Percentiles rank a stretch among this genome's conserved stretches.
Conservation (phyloP, 345 rosid species). For the Bruguiera gymnorhiza region DNA sequence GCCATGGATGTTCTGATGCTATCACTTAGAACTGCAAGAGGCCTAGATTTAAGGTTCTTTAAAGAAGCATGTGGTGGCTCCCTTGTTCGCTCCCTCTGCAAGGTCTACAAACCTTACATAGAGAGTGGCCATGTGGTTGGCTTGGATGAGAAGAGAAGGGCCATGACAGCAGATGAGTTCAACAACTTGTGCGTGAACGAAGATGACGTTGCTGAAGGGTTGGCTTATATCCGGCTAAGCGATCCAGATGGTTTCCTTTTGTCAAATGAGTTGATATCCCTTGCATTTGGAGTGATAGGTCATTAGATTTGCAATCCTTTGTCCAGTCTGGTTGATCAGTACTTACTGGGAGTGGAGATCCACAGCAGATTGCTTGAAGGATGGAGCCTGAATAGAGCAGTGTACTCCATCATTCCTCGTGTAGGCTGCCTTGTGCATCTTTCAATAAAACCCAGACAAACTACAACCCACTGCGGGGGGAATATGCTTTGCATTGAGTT, state of each 20-base stretch:
- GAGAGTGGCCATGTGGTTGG: conserved; percentile 73
- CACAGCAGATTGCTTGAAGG: not conserved
- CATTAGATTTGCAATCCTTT: conserved; percentile 26
- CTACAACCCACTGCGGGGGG: not conserved
- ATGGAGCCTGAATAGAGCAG: not conserved
- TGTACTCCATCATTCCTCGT: not conserved
- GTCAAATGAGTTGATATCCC: conserved; percentile 79
- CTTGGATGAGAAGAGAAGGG: conserved; percentile 55
- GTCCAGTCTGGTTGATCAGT: not conserved
- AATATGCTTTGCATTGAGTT: not conserved
- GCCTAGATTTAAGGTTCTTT: conserved; percentile 61
- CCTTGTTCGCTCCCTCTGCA: conserved; percentile 51
- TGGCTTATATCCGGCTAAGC: conserved; percentile 59
- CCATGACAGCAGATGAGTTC: conserved; percentile 41
- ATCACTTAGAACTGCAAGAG: conserved; percentile 79
- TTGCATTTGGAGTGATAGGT: conserved; percentile 55
- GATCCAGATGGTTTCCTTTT: conserved; percentile 92
- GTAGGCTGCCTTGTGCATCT: not conserved
- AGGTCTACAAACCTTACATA: conserved; percentile 52
- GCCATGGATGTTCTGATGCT: conserved; percentile 85
- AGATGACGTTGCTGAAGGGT: conserved; percentile 33
- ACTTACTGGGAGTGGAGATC: not conserved
- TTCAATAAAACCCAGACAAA: not conserved
- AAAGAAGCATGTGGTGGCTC: conserved; percentile 56
- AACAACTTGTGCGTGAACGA: conserved; percentile 27